These are phyloP conservation scores for Solanum bulbocastanum DNA, from an alignment of 257 asterid species.

Conservation along the genomic window DNA sequence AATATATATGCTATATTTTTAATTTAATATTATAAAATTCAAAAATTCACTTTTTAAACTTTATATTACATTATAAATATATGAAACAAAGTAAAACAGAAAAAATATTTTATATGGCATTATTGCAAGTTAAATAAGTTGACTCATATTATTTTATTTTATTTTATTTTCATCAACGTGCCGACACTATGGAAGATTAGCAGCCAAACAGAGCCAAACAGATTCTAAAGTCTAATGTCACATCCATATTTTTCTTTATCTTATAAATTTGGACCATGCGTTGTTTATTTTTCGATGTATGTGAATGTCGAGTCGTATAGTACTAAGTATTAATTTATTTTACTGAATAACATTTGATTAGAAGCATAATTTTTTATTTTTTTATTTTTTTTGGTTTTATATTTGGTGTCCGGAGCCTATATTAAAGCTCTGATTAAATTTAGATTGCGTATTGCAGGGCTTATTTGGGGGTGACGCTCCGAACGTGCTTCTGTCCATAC, in stretches of 20 bases:
- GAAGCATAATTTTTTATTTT: neutral
- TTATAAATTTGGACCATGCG: neutral
- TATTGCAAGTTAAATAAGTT: neutral
- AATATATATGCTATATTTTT: neutral
- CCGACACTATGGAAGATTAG: neutral
- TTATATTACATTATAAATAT: neutral
- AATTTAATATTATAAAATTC: neutral
- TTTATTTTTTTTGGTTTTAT: too few relatives aligned
- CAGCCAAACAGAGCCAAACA: neutral
- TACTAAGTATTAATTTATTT: too few relatives aligned
- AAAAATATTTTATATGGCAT: neutral
- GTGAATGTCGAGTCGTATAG: too few relatives aligned
- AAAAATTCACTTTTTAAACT: neutral
- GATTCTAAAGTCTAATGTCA: neutral
- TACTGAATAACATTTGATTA: too few relatives aligned
- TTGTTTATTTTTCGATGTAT: neutral
- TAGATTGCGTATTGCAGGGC: neutral
- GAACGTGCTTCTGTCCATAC: too few relatives aligned
- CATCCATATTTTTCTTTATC: neutral
- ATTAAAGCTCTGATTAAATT: too few relatives aligned
- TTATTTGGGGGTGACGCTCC: too few relatives aligned
- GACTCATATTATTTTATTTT: neutral
- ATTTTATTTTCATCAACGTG: neutral
- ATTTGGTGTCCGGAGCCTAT: accelerated
- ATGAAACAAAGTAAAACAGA: neutral